Evolutionary conservation across 2,329 filamentous ascomycete genomes (phyloP).

Genomic region (Xylariomycetidae sp.): DNA sequence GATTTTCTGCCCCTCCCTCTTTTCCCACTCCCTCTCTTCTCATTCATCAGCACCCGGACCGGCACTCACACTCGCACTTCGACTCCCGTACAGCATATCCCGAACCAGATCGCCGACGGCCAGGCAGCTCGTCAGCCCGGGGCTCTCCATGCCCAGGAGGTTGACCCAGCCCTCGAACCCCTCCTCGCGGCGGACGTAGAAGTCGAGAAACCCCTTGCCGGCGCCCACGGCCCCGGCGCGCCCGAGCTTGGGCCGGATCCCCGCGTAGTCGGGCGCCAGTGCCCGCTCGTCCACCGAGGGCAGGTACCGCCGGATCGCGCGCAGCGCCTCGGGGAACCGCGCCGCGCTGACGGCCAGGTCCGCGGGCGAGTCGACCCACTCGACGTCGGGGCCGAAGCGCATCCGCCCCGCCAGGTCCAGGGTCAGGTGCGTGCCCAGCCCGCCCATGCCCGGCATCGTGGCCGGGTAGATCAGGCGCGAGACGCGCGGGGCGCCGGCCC

Average conservation of each 20-base stretch:
- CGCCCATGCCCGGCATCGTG: constrained; percentile 73
- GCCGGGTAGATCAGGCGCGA: constrained; percentile 82
- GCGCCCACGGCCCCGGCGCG: constrained; percentile 53
- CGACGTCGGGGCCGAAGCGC: constrained; percentile 90
- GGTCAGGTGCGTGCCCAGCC: constrained; percentile 89
- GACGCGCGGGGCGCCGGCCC: constrained; percentile 57
- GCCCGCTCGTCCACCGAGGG: constrained; percentile 64
- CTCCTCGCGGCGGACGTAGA: constrained; percentile 72
- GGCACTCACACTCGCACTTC: too few species aligned
- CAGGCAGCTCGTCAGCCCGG: constrained; percentile 80
- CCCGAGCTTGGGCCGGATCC: constrained; percentile 81
- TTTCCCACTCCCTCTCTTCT: too few species aligned
- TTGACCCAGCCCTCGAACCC: constrained; percentile 83
- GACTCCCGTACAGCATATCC: constrained; percentile 47
- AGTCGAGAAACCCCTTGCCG: constrained; percentile 75
- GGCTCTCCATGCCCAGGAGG: constrained; percentile 87
- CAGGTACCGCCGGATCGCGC: constrained; percentile 74
- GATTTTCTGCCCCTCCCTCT: too few species aligned
- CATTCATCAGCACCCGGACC: too few species aligned
- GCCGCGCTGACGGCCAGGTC: constrained; percentile 65
- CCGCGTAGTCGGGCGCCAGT: constrained; percentile 79
- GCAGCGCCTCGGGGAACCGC: constrained; percentile 62
- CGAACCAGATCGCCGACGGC: constrained; percentile 78
- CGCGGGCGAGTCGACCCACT: constrained; percentile 73
- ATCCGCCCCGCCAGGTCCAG: constrained; percentile 80